These are phyloP conservation scores for Thraustochytrium sp. DNA, from an alignment of 352 stramenopile genomes.

Conservation along the genomic window DNA sequence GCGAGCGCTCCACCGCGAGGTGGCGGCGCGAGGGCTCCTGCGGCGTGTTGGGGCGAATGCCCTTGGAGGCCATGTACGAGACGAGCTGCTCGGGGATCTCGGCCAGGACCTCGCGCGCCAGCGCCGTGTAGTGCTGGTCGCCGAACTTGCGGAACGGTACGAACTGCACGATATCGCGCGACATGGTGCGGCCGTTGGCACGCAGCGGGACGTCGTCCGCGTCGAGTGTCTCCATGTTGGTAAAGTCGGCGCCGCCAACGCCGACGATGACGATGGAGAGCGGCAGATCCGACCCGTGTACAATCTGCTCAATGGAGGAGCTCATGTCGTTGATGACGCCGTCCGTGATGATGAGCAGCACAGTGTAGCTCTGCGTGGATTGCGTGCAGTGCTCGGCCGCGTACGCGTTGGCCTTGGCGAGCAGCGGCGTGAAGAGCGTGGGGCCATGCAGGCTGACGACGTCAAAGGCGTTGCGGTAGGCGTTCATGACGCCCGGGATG, in stretches of 20 bases:
- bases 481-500: constrained; percentile 65
- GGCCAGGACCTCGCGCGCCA: constrained; percentile 30
- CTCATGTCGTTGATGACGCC: constrained; percentile 65
- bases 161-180: constrained; percentile 72
- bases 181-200: constrained; percentile 48
- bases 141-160: constrained; percentile 62
- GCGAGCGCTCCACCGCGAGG: constrained; percentile 12
- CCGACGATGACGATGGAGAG: constrained; percentile 73
- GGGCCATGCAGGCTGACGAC: constrained; percentile 52
- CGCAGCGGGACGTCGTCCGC: constrained; percentile 50
- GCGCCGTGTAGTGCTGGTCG: neutral
- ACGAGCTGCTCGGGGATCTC: constrained; percentile 43
- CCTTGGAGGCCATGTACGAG: neutral
- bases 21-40: neutral
- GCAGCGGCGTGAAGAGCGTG: constrained; percentile 54
- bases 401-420: constrained; percentile 35
- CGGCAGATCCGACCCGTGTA: constrained; percentile 55
- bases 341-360: constrained; percentile 72
- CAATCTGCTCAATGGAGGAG: constrained; percentile 57
- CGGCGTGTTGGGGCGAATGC: constrained; percentile 8
- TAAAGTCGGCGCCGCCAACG: constrained; percentile 67
- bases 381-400: constrained; percentile 17
- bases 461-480: constrained; percentile 51
- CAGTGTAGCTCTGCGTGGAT: constrained; percentile 44
- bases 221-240: constrained; percentile 65